Conservation (phyloP, 2,329 filamentous ascomycete genomes). For the Cytospora piceae region DNA sequence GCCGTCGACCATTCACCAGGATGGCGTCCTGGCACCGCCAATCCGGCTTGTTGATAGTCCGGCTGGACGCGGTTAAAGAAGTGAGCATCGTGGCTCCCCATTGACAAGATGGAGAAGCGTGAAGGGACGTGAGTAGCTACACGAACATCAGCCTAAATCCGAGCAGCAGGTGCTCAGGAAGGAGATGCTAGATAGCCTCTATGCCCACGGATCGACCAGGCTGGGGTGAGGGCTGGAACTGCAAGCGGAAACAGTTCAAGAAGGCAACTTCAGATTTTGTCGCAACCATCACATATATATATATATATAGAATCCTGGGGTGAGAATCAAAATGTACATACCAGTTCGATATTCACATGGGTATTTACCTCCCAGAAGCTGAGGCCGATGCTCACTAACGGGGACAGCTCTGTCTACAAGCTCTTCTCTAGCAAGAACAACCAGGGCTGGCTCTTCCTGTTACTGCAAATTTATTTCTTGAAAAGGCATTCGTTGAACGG, state of each 20-base stretch:
- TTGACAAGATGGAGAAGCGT: background rate
- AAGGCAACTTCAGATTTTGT: background rate
- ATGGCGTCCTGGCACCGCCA: background rate
- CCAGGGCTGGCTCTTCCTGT: background rate
- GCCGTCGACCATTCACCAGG: background rate
- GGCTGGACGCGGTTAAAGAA: background rate
- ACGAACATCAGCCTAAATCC: background rate
- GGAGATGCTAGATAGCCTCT: background rate
- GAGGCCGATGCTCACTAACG: background rate
- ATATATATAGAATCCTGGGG: background rate
- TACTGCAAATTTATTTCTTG: background rate
- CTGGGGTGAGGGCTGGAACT: background rate
- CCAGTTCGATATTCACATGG: background rate
- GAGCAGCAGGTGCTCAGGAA: background rate
- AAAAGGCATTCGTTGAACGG: background rate
- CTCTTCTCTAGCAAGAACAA: background rate
- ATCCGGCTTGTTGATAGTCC: background rate
- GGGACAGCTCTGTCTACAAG: background rate
- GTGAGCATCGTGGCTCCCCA: background rate
- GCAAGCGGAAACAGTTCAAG: background rate
- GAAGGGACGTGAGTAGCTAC: background rate
- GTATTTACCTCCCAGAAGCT: background rate
- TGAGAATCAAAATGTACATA: background rate
- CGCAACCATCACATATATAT: background rate
- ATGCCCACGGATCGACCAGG: background rate